These are phyloP conservation scores for Calocybe gangraenosa DNA, from an alignment of 768 basidiomycete species.

Conservation along the genomic window DNA sequence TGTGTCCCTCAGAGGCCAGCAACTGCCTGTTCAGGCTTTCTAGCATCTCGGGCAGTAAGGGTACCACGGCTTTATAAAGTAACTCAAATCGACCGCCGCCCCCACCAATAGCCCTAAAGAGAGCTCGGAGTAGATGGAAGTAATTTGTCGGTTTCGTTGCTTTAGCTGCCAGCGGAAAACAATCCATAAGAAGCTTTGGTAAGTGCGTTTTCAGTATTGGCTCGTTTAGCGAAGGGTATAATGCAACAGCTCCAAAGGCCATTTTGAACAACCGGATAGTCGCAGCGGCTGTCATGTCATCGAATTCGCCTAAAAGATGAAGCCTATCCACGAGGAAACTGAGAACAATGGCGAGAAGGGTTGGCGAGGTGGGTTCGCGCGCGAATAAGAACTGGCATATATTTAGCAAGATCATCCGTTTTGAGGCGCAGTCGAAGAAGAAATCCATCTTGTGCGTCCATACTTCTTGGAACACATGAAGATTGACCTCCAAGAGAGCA, in stretches of 20 bases:
- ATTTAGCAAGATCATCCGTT: constrained; percentile 75
- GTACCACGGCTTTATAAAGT: constrained; percentile 93
- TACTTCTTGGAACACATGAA: constrained; percentile 93
- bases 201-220: constrained; percentile 91
- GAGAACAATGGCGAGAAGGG: constrained; percentile 85
- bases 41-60: constrained; percentile 94
- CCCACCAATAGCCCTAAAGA: constrained; percentile 91
- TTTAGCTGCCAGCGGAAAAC: constrained; percentile 90
- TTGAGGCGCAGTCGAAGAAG: constrained; percentile 77
- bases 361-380: constrained; percentile 72
- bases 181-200: constrained; percentile 91
- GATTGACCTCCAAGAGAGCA: constrained; percentile 76
- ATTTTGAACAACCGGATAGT: constrained; percentile 94
- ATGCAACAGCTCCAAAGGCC: constrained; percentile 83
- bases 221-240: constrained; percentile 75
- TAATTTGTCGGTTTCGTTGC: constrained; percentile 89
- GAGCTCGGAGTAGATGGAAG: constrained; percentile 84
- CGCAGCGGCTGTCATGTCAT: constrained; percentile 75
- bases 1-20: constrained; percentile 74
- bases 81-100: constrained; percentile 91
- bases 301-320: constrained; percentile 78
- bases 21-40: constrained; percentile 92
- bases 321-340: constrained; percentile 81
- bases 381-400: constrained; percentile 81
- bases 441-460: constrained; percentile 92